phyloP scores from a whole-genome alignment of 208 protist species.

The Angomonas ambiguus region DNA sequence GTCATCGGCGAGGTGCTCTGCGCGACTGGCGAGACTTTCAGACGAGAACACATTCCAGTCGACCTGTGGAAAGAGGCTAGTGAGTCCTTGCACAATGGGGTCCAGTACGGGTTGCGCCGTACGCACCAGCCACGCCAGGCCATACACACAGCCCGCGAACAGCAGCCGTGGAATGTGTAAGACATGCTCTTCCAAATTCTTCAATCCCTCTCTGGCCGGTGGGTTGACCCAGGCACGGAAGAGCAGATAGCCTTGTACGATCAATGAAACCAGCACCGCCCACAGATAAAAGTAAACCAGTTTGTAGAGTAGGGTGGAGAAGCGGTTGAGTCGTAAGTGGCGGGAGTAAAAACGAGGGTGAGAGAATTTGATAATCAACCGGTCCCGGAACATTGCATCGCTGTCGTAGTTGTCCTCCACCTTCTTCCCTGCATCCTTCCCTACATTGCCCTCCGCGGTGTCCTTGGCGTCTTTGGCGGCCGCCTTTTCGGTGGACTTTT shows the following conservation, averaged over 20 bases:
- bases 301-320: slow-evolving; percentile 70
- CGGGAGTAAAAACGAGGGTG: slow-evolving; percentile 69
- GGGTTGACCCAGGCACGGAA: slow-evolving; percentile 86
- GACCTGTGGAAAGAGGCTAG: slow-evolving; percentile 55
- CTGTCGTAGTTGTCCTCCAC: slow-evolving; percentile 31
- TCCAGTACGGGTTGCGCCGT: slow-evolving; percentile 58
- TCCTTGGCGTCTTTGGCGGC: slow-evolving; percentile 14
- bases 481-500: slow-evolving; percentile 26
- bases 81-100: slow-evolving; percentile 45
- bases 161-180: slow-evolving; percentile 80
- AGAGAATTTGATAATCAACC: slow-evolving; percentile 78
- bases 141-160: slow-evolving; percentile 51
- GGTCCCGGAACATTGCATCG: slow-evolving; percentile 76
- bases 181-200: slow-evolving; percentile 77
- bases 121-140: slow-evolving; percentile 46
- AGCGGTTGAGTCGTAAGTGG: slow-evolving; percentile 54
- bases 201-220: slow-evolving; percentile 67
- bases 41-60: slow-evolving; percentile 65
- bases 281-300: slow-evolving; percentile 82
- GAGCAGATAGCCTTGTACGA: slow-evolving; percentile 74
- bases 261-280: slow-evolving; percentile 63
- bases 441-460: slow-evolving; percentile 3
- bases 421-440: slow-evolving; percentile 10
- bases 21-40: slow-evolving; percentile 45
- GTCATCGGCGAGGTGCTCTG: slow-evolving; percentile 59